phyloP scores from a whole-genome alignment of 1,284 basidiomycete species.

The Tilletia horrida region DNA sequence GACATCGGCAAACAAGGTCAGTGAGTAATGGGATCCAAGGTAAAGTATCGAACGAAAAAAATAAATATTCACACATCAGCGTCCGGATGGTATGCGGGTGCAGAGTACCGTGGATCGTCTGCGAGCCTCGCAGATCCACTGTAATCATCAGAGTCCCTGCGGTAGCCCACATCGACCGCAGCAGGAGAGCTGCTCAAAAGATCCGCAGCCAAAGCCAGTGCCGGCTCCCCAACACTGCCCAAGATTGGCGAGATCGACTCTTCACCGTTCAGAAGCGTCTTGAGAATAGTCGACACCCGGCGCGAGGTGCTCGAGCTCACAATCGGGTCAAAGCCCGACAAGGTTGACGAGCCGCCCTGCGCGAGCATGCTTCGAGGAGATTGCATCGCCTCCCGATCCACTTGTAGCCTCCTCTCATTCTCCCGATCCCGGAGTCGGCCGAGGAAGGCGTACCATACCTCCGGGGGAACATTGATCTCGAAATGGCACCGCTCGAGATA shows the following conservation, averaged over 20 bases:
- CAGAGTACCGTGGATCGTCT: conserved; percentile 2
- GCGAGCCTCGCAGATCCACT: too few species aligned
- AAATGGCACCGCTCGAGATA: conserved; percentile 49
- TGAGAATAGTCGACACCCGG: conserved; percentile 11
- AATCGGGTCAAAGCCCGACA: neutral
- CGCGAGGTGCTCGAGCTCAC: neutral
- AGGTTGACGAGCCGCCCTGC: neutral
- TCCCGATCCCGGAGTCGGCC: conserved; percentile 37
- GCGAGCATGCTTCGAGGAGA: neutral
- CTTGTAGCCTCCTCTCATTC: conserved; percentile 18
- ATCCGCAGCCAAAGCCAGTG: neutral
- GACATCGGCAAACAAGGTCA: neutral
- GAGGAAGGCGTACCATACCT: conserved; percentile 46
- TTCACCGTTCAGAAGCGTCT: conserved; percentile 16
- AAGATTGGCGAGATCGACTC: conserved; percentile 16
- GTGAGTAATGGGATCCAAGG: too few species aligned
- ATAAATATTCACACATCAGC: conserved; percentile 9
- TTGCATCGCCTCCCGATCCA: neutral
- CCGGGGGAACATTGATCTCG: conserved; percentile 45
- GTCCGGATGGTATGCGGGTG: conserved; percentile 7
- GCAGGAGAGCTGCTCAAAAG: neutral
- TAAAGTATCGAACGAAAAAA: too few species aligned
- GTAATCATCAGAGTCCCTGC: neutral
- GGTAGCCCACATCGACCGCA: neutral
- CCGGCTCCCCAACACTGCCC: conserved; percentile 11